These are phyloP conservation scores for Arbutus unedo DNA, from an alignment of 148 eudicot genomes.

Conservation along the genomic window DNA sequence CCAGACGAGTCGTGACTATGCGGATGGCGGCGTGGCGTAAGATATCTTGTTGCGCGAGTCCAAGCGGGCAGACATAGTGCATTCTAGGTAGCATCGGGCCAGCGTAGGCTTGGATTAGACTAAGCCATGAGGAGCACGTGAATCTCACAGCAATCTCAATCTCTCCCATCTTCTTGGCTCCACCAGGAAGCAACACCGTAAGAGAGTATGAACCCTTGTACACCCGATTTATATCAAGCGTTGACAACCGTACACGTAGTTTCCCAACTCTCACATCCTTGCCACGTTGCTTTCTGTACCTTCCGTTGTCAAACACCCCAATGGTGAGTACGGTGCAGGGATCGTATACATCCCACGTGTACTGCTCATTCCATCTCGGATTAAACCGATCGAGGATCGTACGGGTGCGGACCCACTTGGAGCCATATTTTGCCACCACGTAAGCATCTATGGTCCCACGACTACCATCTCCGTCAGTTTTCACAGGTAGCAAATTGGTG, in stretches of 20 bases:
- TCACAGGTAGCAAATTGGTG: constrained; percentile 63
- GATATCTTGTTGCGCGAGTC: constrained; percentile 76
- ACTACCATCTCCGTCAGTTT: constrained; percentile 65
- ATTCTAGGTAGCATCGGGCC: constrained; percentile 81
- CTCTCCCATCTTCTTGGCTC: constrained; percentile 79
- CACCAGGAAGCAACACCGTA: constrained; percentile 58
- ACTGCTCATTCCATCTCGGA: constrained; percentile 92
- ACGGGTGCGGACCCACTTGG: constrained; percentile 84
- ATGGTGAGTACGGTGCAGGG: constrained; percentile 85
- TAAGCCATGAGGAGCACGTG: constrained; percentile 81
- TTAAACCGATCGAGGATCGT: constrained; percentile 79
- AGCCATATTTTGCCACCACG: constrained; percentile 84
- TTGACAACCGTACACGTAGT: constrained; percentile 62
- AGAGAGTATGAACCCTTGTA: constrained; percentile 62
- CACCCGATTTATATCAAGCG: constrained; percentile 62
- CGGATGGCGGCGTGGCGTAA: constrained; percentile 73
- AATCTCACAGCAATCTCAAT: constrained; percentile 71
- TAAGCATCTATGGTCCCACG: constrained; percentile 85
- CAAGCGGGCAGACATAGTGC: constrained; percentile 79
- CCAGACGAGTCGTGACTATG: constrained; percentile 61
- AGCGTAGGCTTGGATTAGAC: constrained; percentile 60
- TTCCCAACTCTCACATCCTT: constrained; percentile 76
- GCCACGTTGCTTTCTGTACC: constrained; percentile 45
- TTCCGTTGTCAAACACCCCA: constrained; percentile 78
- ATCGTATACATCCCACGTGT: constrained; percentile 84